Base-by-base conservation (phyloP, 2,329 filamentous ascomycete genomes). In the Fusarium sororula region DNA sequence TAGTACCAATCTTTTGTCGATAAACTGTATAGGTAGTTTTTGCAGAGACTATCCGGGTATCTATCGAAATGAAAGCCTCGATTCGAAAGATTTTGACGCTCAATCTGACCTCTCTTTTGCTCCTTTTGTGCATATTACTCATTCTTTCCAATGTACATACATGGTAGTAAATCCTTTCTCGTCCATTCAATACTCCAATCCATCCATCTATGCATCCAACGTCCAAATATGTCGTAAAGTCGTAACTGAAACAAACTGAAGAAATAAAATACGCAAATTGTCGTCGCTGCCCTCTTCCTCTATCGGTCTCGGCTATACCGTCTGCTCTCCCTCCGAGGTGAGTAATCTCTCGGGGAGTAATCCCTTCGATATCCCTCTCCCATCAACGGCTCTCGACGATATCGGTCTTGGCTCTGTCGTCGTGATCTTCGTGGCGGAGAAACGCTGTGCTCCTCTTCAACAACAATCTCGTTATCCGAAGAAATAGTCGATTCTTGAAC, bases 401-500 rank as follows among this genome's bases (percentile, higher is more conserved):
- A 73, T 13, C 75, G 71, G 56, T 77, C 74, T 44, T 79, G 74
- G 24, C 78, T 78, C 13, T 68, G 57, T 35, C 76, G 71, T 39
- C 76, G 70, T 39, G 77, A 75, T 30, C 73, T 50, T 67, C 77
- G 69, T 39, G 77, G 57, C 4, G 72, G 68, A 39, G 79, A 74
- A 39, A 78, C 73, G 14, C 73, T 79, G 58, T 81, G 78, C 75
- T 83, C 81, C 70, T 83, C 81, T 48, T 81, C 78, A 22, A 83
- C 81, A 3, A 82, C 77, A 20, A 82, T 80, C 80, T 87, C 84
- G 50, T 84, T 82, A 11, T 82, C 79, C 18, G 57, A 79, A 65
- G 54, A 81, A 72, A 65, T 71, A 38, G 70, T 70, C 6, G 76
- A 73, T 58, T 78, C 69, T 38, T 73, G 75, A 13, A 77, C 74